Evolutionary conservation across 2,329 filamentous ascomycete species (phyloP).

Genomic region (Endoconidiophora polonica): DNA sequence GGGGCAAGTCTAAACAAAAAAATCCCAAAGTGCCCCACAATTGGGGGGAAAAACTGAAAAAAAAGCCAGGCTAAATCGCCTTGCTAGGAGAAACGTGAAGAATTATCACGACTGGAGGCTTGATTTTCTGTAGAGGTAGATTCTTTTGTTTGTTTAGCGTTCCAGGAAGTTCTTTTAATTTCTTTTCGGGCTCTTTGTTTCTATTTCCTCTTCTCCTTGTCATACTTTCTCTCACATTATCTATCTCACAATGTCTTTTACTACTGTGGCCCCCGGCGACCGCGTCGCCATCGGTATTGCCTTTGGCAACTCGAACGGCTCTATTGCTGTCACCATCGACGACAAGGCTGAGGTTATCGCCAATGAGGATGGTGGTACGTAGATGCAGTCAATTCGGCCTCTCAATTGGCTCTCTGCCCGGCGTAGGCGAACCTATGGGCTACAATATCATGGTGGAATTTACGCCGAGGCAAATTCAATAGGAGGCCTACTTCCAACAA

Average conservation of each 20-base stretch:
- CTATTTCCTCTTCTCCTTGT: constrained; percentile 6
- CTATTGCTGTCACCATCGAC: constrained; percentile 82
- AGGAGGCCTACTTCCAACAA: background rate
- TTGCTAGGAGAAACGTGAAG: constrained; percentile 4
- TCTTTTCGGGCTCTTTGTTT: constrained; percentile 4
- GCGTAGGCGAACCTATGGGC: background rate
- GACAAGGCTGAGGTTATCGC: constrained; percentile 96
- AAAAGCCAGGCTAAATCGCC: background rate
- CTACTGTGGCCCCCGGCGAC: constrained; percentile 34
- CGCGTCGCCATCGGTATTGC: constrained; percentile 79
- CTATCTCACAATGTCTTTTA: constrained; percentile 17
- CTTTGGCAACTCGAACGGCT: constrained; percentile 97
- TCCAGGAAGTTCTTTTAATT: background rate
- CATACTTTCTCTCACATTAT: background rate
- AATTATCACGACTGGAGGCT: background rate
- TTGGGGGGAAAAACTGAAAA: constrained; percentile 10
- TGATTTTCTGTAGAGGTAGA: background rate
- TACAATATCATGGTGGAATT: background rate
- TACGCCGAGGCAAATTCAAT: background rate
- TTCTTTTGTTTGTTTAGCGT: constrained; percentile 1
- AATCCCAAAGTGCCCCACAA: constrained; percentile 7
- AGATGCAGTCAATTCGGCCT: background rate
- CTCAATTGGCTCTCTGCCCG: background rate
- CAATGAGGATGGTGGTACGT: constrained; percentile 88
- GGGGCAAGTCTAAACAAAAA: constrained; percentile 6